Percentiles rank a stretch among this genome's conserved stretches.
Evolutionary conservation across 2,329 filamentous ascomycete genomes (phyloP).

Genomic region (Penicillium digitatum): DNA sequence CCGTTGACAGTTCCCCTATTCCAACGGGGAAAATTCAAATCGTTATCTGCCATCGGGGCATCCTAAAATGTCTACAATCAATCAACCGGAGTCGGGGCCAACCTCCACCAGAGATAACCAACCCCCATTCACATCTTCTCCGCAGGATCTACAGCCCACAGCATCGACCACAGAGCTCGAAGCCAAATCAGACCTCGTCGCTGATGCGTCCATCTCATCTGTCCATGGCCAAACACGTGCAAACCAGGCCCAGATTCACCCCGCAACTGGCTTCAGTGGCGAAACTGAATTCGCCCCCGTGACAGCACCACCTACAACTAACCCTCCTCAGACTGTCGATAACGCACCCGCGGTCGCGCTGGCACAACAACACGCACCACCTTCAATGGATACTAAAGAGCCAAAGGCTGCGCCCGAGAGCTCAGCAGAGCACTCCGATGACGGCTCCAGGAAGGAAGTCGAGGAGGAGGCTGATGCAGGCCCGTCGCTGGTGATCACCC

Average conservation of each 20-base stretch:
- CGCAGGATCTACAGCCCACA: constrained; percentile 12
- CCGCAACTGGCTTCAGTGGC: constrained; percentile 20
- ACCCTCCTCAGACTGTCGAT: constrained; percentile 11
- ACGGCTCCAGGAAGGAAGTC: constrained; percentile 34
- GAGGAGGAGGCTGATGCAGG: constrained; percentile 38
- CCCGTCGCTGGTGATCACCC: constrained; percentile 58
- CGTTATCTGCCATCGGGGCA: constrained; percentile 14
- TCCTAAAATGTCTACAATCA: constrained; percentile 24
- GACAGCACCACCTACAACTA: constrained; percentile 13
- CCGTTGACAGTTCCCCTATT: neutral
- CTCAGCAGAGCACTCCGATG: constrained; percentile 24
- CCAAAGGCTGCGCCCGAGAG: constrained; percentile 22
- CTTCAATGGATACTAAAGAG: constrained; percentile 24
- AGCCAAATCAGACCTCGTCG: constrained; percentile 8
- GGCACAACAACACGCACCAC: constrained; percentile 9
- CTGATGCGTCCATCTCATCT: constrained; percentile 11
- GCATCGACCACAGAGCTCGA: constrained; percentile 1
- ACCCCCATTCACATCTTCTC: constrained; percentile 13
- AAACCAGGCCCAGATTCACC: constrained; percentile 16
- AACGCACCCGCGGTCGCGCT: constrained; percentile 12
- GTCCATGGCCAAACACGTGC: constrained; percentile 9
- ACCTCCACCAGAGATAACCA: constrained; percentile 17
- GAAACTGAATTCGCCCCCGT: constrained; percentile 20
- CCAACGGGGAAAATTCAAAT: constrained; percentile 13
- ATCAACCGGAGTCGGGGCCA: constrained; percentile 21